Percentiles rank a stretch among this genome's conserved stretches.
phyloP scores from a whole-genome alignment of 31 red algal species.

The Endocladia muricata region DNA sequence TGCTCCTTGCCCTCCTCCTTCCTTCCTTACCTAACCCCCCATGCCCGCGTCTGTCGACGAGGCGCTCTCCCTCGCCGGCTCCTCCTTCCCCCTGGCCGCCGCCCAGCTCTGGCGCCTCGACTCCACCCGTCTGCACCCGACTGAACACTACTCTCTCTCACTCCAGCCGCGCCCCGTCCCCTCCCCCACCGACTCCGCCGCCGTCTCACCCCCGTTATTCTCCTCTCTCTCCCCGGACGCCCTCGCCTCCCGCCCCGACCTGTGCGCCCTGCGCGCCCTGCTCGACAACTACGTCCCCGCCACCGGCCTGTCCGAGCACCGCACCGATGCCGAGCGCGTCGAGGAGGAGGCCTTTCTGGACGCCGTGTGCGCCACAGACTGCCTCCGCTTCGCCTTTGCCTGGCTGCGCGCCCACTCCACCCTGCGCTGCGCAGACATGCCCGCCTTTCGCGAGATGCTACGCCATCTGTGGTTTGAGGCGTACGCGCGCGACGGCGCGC shows the following conservation, averaged over 20 bases:
- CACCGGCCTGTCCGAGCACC: slow-evolving; percentile 49
- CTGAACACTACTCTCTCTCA: slow-evolving; percentile 22
- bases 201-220: too few relatives aligned
- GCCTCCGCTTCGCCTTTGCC: slow-evolving; percentile 8
- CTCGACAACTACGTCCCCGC: slow-evolving; percentile 63
- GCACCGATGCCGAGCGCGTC: slow-evolving; percentile 33
- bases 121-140: slow-evolving; percentile 36
- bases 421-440: not conserved
- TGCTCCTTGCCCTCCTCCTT: too few relatives aligned
- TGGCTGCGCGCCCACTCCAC: slow-evolving; percentile 9
- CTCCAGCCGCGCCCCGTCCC: not conserved
- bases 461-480: slow-evolving; percentile 46
- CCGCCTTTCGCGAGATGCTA: slow-evolving; percentile 29
- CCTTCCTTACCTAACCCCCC: too few relatives aligned
- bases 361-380: slow-evolving; percentile 17
- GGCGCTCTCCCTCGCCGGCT: not conserved
- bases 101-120: slow-evolving; percentile 41
- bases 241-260: too few relatives aligned
- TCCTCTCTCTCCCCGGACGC: too few relatives aligned
- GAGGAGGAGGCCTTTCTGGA: slow-evolving; percentile 58
- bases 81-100: not conserved
- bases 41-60: slow-evolving; percentile 37
- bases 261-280: too few relatives aligned
- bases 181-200: slow-evolving; percentile 25
- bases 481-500: slow-evolving; percentile 23